phyloP scores from a whole-genome alignment of 768 basidiomycete species.

The Hygrophoropsis aurantiaca region DNA sequence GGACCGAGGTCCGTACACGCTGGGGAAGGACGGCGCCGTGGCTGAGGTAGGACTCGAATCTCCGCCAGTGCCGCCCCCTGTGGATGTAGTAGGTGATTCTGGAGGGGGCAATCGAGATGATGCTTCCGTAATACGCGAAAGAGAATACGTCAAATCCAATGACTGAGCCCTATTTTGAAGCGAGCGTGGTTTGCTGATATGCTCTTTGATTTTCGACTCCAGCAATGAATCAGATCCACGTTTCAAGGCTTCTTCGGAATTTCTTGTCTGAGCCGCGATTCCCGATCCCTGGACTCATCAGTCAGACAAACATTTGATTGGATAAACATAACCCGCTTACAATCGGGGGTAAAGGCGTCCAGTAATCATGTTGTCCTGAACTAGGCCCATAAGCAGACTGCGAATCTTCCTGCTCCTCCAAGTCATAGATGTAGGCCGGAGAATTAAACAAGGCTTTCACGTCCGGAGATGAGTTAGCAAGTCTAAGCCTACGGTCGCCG shows the following conservation, averaged over 20 bases:
- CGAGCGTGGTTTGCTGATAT: slow-evolving; percentile 72
- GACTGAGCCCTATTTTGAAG: slow-evolving; percentile 87
- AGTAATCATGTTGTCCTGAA: slow-evolving; percentile 64
- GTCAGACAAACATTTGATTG: too few relatives aligned
- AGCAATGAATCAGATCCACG: slow-evolving; percentile 83
- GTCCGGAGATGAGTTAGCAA: slow-evolving; percentile 89
- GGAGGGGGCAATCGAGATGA: slow-evolving; percentile 61
- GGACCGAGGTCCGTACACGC: slow-evolving; percentile 73
- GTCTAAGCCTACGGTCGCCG: slow-evolving; percentile 70
- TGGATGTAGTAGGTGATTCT: slow-evolving; percentile 80
- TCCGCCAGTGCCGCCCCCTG: slow-evolving; percentile 66
- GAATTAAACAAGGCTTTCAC: slow-evolving; percentile 94
- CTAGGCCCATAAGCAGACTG: slow-evolving; percentile 59
- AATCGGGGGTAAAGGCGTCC: slow-evolving; percentile 76
- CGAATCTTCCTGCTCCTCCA: slow-evolving; percentile 69
- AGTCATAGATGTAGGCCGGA: slow-evolving; percentile 77
- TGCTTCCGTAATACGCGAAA: slow-evolving; percentile 78
- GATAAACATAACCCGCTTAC: too few relatives aligned
- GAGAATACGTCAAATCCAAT: slow-evolving; percentile 81
- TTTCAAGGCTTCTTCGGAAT: slow-evolving; percentile 74
- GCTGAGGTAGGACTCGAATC: slow-evolving; percentile 79
- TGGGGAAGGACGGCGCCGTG: slow-evolving; percentile 80
- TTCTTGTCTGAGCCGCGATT: slow-evolving; percentile 64
- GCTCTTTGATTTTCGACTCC: slow-evolving; percentile 82
- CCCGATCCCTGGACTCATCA: slow-evolving; percentile 55